These are phyloP conservation scores for Dendrobium huoshanense DNA, from an alignment of 106 monocot genomes.

Conservation along the genomic window DNA sequence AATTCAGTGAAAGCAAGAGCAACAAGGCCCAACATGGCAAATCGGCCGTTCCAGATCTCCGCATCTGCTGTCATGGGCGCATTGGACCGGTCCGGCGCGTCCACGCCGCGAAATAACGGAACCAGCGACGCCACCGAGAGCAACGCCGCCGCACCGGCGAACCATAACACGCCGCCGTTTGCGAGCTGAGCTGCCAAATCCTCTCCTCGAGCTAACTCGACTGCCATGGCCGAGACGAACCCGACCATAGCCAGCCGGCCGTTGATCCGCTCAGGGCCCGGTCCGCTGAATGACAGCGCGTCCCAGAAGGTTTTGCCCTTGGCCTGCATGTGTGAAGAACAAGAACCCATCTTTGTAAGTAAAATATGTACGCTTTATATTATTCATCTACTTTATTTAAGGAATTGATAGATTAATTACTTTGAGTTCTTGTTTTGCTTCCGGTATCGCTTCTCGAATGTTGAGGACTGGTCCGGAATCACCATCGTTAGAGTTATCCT, in stretches of 20 bases:
- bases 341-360: background rate
- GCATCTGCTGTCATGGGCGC: constrained; percentile 49
- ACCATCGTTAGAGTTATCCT: background rate
- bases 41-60: constrained; percentile 77
- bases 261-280: constrained; percentile 76
- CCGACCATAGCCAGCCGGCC: constrained; percentile 75
- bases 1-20: constrained; percentile 69
- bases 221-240: constrained; percentile 59
- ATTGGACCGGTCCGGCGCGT: constrained; percentile 26
- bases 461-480: no score
- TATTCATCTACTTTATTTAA: no score
- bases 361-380: no score
- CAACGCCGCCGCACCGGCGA: constrained; percentile 23
- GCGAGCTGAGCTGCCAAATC: constrained; percentile 41
- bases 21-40: constrained; percentile 71
- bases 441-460: no score
- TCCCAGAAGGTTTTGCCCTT: constrained; percentile 58
- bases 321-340: background rate
- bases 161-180: constrained; percentile 49
- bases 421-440: no score
- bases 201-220: constrained; percentile 39
- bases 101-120: constrained; percentile 59
- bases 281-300: constrained; percentile 59
- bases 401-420: no score
- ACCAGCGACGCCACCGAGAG: constrained; percentile 57